phyloP scores from a whole-genome alignment of 139 green algal genomes.

The Pleodorina starrii region DNA sequence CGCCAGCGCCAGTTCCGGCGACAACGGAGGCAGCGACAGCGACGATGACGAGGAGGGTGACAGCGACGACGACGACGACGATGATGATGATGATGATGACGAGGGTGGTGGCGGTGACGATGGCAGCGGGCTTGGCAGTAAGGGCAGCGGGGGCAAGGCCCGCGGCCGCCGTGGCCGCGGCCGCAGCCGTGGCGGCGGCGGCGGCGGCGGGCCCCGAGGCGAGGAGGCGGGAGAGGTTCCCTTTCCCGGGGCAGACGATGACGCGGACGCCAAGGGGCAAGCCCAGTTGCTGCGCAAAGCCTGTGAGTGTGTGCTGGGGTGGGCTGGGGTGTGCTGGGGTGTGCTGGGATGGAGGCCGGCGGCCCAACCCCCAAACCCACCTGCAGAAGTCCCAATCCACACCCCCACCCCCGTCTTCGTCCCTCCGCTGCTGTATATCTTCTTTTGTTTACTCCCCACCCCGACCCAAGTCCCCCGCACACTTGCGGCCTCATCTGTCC shows the following conservation, averaged over 20 bases:
- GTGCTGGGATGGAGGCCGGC: too few species aligned
- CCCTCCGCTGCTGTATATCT: too few species aligned
- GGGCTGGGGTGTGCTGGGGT: too few species aligned
- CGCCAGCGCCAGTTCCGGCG: not conserved
- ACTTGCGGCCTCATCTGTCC: too few species aligned
- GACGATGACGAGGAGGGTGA: not conserved
- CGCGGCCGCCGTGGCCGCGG: not conserved
- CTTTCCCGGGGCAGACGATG: not conserved
- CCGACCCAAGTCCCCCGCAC: too few species aligned
- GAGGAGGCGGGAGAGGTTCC: too few species aligned
- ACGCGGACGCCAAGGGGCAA: constrained; percentile 1
- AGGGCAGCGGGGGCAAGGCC: not conserved
- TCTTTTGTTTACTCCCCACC: too few species aligned
- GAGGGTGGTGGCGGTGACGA: not conserved
- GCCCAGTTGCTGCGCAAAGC: constrained; percentile 6
- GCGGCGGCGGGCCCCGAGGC: not conserved
- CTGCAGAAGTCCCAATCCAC: too few species aligned
- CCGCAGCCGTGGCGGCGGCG: not conserved
- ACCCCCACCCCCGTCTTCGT: too few species aligned
- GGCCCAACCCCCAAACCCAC: too few species aligned
- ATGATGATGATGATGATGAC: not conserved
- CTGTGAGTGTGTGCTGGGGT: not conserved
- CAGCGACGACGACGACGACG: not conserved
- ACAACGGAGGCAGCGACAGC: not conserved
- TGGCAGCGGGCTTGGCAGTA: not conserved